A percentile compares a stretch with the other conserved stretches of the same genome.
phyloP scores from a whole-genome alignment of 306 rosid genomes.

The Trifolium dubium region DNA sequence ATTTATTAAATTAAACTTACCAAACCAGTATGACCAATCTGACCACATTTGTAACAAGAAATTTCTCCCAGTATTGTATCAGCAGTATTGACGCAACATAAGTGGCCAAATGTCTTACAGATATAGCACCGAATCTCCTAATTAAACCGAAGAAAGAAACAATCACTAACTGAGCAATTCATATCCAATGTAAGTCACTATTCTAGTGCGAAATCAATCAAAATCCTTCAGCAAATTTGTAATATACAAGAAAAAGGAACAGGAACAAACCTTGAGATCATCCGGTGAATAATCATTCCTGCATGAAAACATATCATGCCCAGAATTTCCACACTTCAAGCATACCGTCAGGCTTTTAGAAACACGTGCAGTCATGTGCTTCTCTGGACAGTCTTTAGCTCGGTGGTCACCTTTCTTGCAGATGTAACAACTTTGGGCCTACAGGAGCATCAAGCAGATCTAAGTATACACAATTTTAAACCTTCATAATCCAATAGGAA shows the following conservation, averaged over 20 bases:
- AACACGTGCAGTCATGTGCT: conserved; percentile 40
- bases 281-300: conserved; percentile 57
- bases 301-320: conserved; percentile 92
- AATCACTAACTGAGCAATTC: conserved; percentile 24
- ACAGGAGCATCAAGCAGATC: conserved; percentile 15
- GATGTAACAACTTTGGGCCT: conserved; percentile 76
- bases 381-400: conserved; percentile 88
- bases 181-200: conserved; percentile 15
- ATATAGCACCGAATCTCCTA: conserved; percentile 82
- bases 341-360: conserved; percentile 55
- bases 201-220: conserved; percentile 11
- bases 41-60: conserved; percentile 92
- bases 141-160: conserved; percentile 15
- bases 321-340: conserved; percentile 82
- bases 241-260: neutral
- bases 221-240: neutral
- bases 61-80: conserved; percentile 49
- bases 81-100: conserved; percentile 65
- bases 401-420: conserved; percentile 86
- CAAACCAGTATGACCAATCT: conserved; percentile 84
- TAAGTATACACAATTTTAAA: neutral
- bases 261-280: conserved; percentile 75
- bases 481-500: conserved; percentile 10
- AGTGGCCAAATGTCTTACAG: conserved; percentile 83
- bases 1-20: conserved; percentile 56